Evolutionary conservation across 768 basidiomycete genomes (phyloP).

Genomic region (Panellus pusillus): DNA sequence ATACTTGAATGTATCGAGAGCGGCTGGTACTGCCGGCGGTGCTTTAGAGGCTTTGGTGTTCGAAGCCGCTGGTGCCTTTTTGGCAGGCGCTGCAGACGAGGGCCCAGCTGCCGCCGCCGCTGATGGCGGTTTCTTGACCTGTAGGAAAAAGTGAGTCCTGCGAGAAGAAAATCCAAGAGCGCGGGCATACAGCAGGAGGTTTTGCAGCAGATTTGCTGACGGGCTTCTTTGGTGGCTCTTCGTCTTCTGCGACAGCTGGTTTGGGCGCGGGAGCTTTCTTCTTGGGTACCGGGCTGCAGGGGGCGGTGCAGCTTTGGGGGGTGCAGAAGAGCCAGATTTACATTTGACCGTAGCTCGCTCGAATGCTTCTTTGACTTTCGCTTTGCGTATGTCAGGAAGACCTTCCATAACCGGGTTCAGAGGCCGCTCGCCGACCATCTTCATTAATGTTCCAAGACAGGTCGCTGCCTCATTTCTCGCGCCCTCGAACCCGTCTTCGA

Average conservation of each 20-base stretch:
- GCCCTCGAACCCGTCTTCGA: conserved; percentile 88
- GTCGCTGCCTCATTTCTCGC: conserved; percentile 89
- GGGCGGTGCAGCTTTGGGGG: conserved; percentile 40
- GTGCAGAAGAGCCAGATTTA: conserved; percentile 61
- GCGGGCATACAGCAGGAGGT: conserved; percentile 28
- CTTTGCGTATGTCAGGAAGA: conserved; percentile 83
- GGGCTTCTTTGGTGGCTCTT: conserved; percentile 36
- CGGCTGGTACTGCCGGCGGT: conserved; percentile 46
- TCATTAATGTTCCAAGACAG: conserved; percentile 89
- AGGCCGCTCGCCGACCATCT: conserved; percentile 92
- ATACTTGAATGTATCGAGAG: conserved; percentile 86
- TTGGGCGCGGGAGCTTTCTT: conserved; percentile 31
- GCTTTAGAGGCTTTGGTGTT: conserved; percentile 46
- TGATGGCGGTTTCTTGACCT: conserved; percentile 59
- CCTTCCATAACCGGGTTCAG: conserved; percentile 85
- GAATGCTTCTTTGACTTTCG: conserved; percentile 91
- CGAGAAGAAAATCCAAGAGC: background rate
- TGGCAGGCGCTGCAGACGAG: conserved; percentile 35
- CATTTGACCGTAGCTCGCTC: conserved; percentile 92
- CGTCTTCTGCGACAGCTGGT: conserved; percentile 27
- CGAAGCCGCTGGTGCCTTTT: conserved; percentile 45
- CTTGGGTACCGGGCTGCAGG: conserved; percentile 33
- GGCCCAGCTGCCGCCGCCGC: conserved; percentile 31
- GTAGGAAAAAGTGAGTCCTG: conserved; percentile 6
- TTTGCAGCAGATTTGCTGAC: conserved; percentile 47